These are phyloP conservation scores for Phytophthora pinifolia DNA, from an alignment of 352 stramenopile genomes.

Conservation along the genomic window DNA sequence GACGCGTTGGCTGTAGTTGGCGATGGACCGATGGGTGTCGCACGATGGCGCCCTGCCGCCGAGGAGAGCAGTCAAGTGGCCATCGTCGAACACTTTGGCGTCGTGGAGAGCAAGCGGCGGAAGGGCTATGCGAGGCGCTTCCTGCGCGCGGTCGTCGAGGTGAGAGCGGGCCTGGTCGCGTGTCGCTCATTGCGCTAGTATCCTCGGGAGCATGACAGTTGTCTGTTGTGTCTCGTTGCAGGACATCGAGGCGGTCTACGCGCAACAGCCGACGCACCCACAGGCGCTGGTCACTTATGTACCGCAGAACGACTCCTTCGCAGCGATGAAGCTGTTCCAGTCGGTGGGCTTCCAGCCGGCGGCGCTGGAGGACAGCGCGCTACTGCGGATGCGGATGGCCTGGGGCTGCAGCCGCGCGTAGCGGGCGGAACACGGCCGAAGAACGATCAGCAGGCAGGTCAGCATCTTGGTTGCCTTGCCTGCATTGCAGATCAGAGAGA, in stretches of 20 bases:
- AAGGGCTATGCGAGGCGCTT: constrained; percentile 55
- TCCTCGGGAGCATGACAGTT: background rate
- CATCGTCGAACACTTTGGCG: constrained; percentile 61
- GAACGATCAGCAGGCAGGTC: too few relatives aligned
- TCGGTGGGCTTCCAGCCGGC: constrained; percentile 50
- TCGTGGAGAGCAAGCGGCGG: constrained; percentile 52
- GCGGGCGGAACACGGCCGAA: background rate
- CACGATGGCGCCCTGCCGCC: constrained; percentile 43
- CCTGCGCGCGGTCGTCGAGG: constrained; percentile 53
- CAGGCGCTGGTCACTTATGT: constrained; percentile 44
- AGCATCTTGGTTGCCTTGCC: too few relatives aligned
- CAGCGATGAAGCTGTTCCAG: constrained; percentile 53
- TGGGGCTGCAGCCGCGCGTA: constrained; percentile 23
- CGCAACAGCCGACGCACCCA: constrained; percentile 29
- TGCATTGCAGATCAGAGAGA: constrained; percentile 4
- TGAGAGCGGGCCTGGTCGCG: constrained; percentile 8
- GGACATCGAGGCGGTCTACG: constrained; percentile 51
- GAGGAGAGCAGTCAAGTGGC: constrained; percentile 46
- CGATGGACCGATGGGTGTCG: constrained; percentile 63
- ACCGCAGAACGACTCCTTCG: constrained; percentile 39
- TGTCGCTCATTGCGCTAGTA: background rate
- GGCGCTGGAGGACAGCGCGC: constrained; percentile 25
- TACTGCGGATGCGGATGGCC: constrained; percentile 33
- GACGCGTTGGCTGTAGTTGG: constrained; percentile 41
- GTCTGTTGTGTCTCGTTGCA: constrained; percentile 24